phyloP scores from a whole-genome alignment of 176 grass and related monocot species.

The Chrysopogon serrulatus region DNA sequence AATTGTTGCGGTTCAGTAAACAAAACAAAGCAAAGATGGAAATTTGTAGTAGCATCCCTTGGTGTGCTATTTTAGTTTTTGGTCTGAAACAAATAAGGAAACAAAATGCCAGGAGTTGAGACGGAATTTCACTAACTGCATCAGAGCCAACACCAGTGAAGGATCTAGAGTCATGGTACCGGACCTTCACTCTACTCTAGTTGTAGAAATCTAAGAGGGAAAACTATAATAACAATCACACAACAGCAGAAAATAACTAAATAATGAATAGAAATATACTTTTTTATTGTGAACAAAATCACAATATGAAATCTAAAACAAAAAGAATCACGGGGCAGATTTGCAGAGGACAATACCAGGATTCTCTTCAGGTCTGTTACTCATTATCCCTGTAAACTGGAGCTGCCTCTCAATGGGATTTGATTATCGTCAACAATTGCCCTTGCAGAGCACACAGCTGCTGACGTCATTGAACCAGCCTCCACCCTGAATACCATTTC shows the following conservation, averaged over 20 bases:
- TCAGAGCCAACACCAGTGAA: constrained; percentile 73
- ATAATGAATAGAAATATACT: neutral
- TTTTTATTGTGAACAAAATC: neutral
- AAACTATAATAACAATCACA: neutral
- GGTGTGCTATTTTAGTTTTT: no score
- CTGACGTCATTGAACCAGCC: no score
- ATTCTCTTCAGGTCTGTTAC: constrained; percentile 73
- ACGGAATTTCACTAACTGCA: constrained; percentile 51
- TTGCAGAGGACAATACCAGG: constrained; percentile 49
- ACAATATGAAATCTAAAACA: neutral
- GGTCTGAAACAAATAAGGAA: no score
- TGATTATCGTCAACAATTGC: no score
- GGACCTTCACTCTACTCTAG: constrained; percentile 94
- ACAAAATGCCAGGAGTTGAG: no score
- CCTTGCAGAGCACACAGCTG: no score
- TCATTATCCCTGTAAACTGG: no score
- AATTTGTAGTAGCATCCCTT: no score
- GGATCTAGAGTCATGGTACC: constrained; percentile 88
- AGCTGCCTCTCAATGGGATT: no score
- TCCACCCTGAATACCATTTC: no score
- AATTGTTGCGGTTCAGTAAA: no score
- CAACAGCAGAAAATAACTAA: neutral
- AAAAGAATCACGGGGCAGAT: neutral
- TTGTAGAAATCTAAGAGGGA: constrained; percentile 77
- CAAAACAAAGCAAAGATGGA: no score